These are phyloP conservation scores for Coccomyxa sp. DNA, from an alignment of 139 green algal genomes.

Conservation along the genomic window DNA sequence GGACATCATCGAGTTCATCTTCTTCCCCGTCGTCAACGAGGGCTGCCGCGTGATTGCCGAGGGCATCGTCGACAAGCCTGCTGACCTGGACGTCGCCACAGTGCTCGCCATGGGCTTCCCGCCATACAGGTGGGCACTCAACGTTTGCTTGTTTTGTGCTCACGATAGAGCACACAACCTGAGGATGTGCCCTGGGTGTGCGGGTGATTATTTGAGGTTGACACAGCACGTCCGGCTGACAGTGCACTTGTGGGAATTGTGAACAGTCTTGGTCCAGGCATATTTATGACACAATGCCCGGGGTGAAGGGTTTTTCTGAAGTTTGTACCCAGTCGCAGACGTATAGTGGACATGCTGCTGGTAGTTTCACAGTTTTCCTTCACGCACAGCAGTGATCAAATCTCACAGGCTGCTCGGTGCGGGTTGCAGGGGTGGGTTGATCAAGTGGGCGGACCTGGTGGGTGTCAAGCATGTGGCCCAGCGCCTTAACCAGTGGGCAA, in stretches of 20 bases:
- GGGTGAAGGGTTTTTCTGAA: too few species aligned
- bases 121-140: constrained; percentile 49
- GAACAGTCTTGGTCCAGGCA: constrained; percentile 9
- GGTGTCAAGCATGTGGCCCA: constrained; percentile 41
- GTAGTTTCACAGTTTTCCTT: too few species aligned
- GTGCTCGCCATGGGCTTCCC: constrained; percentile 99
- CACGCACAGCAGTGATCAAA: too few species aligned
- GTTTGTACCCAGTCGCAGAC: too few species aligned
- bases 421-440: constrained; percentile 46
- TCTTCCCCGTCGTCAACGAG: constrained; percentile 97
- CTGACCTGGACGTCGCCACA: constrained; percentile 93
- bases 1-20: constrained; percentile 96
- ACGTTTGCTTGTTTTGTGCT: too few species aligned
- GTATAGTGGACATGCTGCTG: too few species aligned
- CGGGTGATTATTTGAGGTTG: too few species aligned
- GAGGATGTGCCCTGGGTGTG: too few species aligned
- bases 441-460: constrained; percentile 88
- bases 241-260: not conserved
- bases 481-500: constrained; percentile 26
- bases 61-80: constrained; percentile 93
- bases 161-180: too few species aligned
- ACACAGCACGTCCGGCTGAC: too few species aligned
- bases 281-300: too few species aligned
- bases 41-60: constrained; percentile 81
- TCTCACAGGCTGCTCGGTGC: not conserved